Evolutionary conservation across 306 rosid species (phyloP), one percentile per base, ranked within the genome.

Genomic region (Spatholobus suberectus): DNA sequence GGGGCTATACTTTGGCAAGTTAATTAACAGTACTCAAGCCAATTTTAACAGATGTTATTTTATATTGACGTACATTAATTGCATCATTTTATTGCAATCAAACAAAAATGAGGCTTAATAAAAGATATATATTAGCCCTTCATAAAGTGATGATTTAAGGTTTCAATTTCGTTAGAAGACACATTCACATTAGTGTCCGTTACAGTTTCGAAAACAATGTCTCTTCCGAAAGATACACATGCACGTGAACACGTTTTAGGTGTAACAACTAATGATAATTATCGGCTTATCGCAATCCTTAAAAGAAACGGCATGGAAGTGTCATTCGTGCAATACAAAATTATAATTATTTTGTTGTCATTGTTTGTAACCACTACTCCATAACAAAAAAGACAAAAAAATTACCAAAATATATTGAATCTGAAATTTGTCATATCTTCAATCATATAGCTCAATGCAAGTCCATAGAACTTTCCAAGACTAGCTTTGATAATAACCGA

Each of bases 261-360:
- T 63, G 41, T 63, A 63, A 63, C 43, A 35, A 66, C 71, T 66
- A 66, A 66, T 35, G 24, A 66, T 66, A 27, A 66, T 66, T 35
- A 66, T 34, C 35, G 71, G 47, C 35, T 66, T 35, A 66, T 34
- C 35, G 71, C 46, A 66, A n/a, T 7, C 71, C 71, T 66, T 66
- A 66, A 35, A 66, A 35, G 47, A 26, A 66, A 34, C 26, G 21
- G 3, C 4, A 7, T 66, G 26, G 71, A 63, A 65, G 71, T 32
- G 46, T 8, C 24, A 18, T 65, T 65, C 46, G 71, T 65, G 46
- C 71, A 65, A 65, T n/a, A 6, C 44, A 66, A 66, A 35, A 35
- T 66, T 35, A 66, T 66, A 37, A 62, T 62, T 62, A 12, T 59
- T 24, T 13, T 24, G 13, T 29, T 62, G 9, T 12, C 20, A 26